These are phyloP conservation scores for Colletotrichum sojae DNA, from an alignment of 2,329 filamentous ascomycete species.

Conservation along the genomic window DNA sequence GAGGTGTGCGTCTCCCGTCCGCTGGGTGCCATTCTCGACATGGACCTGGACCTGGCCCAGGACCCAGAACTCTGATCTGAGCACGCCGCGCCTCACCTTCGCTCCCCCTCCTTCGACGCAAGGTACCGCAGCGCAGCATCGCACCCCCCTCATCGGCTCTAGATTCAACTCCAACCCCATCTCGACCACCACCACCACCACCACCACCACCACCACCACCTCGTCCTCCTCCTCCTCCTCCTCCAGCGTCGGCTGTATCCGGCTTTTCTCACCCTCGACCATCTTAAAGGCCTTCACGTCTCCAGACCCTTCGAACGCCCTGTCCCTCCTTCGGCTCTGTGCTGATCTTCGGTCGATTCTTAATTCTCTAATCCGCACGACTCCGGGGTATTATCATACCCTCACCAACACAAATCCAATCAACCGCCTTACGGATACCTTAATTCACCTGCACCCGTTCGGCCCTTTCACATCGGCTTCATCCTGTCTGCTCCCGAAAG, in stretches of 20 bases:
- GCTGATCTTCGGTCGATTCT: slow-evolving; percentile 34
- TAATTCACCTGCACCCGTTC: slow-evolving; percentile 11
- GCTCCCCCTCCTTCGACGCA: background rate
- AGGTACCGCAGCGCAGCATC: background rate
- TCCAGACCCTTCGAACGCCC: slow-evolving; percentile 26
- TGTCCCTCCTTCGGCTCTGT: slow-evolving; percentile 30
- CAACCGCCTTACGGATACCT: slow-evolving; percentile 4
- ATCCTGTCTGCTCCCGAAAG: slow-evolving; percentile 18
- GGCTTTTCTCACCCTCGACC: slow-evolving; percentile 25
- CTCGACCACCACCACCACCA: background rate
- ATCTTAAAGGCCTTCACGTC: slow-evolving; percentile 36
- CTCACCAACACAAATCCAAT: background rate
- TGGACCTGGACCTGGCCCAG: slow-evolving; percentile 36
- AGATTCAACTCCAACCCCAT: no score
- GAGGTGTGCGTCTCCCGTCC: slow-evolving; percentile 30
- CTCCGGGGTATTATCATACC: slow-evolving; percentile 12
- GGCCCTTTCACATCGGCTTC: slow-evolving; percentile 22
- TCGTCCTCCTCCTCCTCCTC: background rate
- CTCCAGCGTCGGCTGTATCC: slow-evolving; percentile 12
- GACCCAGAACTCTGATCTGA: slow-evolving; percentile 34
- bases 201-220: background rate
- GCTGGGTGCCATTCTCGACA: slow-evolving; percentile 33
- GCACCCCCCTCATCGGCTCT: no score
- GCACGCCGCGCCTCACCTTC: slow-evolving; percentile 7
- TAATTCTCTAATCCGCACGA: slow-evolving; percentile 22